Evolutionary conservation across 2,329 filamentous ascomycete genomes (phyloP), one percentile per base, ranked within the genome.

Genomic region (Neoscytalidium dimidiatum): DNA sequence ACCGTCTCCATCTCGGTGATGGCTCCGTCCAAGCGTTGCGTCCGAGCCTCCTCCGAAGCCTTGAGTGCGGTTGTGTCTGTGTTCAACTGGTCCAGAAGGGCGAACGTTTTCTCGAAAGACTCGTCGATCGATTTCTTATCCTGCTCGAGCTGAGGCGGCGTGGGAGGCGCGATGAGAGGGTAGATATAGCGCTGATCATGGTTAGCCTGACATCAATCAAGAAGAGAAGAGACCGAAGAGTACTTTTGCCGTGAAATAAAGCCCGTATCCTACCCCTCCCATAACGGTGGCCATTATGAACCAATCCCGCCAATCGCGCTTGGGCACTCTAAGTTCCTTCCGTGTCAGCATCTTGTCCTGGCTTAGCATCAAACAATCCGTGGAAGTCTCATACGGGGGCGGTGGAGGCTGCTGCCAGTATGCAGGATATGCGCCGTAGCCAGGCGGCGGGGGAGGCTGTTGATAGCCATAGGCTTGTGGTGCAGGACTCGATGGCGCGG

Each of bases 201-300:
- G 33, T 63, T 33, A 57, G 64, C 31, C 33, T 17, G 8, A n/a
- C 14, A 51, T 73, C 64, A 8, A n/a, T 2, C 66, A 67, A 62
- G 57, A 44, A 48, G 13, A 41, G 38, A 11, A 35, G 5, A 14
- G 9, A 13, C 8, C 8, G 8, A 41, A 14, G 11, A 64, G 52
- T 33, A 92, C 91, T 86, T 96, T 96, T 67, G 93, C 92, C 17
- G 97, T 85, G 69, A 90, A 87, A 75, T 95, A 99, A 23, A 97
- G 79, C 0, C 94, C 94, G 73, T 97, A 98, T 43, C 92, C 86
- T 21, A 97, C 89, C 56, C 94, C 92, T 65, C 93, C 90, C 68
- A 96, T 90, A 13, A 98, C 92, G 0, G 95, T 99, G 7, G 95
- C 95, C 92, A 98, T 97, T 78, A 99, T 98, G 80, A 99, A 99